Conservation (phyloP, 2,329 filamentous ascomycete species). For the Pseudopyricularia javanii region DNA sequence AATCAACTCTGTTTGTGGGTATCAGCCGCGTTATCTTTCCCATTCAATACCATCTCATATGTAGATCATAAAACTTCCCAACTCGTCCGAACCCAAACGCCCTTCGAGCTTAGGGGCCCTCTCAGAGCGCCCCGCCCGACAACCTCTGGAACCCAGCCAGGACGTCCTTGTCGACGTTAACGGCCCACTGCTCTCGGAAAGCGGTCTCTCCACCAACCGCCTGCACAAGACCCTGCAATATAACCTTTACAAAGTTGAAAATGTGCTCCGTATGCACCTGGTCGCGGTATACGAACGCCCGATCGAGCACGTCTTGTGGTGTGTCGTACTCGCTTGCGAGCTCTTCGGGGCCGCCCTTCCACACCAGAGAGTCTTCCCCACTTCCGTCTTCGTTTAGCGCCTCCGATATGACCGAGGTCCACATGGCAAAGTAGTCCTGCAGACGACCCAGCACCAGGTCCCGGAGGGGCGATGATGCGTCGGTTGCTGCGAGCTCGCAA, state of each 20-base stretch:
- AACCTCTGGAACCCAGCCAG: conserved; percentile 47
- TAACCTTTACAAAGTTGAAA: conserved; percentile 50
- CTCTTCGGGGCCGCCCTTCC: conserved; percentile 20
- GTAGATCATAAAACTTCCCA: too few species aligned
- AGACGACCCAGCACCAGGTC: conserved; percentile 47
- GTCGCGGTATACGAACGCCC: conserved; percentile 44
- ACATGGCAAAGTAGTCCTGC: conserved; percentile 64
- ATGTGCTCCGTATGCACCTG: conserved; percentile 56
- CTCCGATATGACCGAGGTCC: conserved; percentile 58
- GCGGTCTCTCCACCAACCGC: conserved; percentile 49
- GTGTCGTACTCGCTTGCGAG: conserved; percentile 39
- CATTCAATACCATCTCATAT: too few species aligned
- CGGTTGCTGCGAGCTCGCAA: conserved; percentile 43
- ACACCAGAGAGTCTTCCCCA: conserved; percentile 38
- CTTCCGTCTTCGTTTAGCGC: conserved; percentile 47
- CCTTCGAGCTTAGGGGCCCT: too few species aligned
- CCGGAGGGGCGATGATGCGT: conserved; percentile 21
- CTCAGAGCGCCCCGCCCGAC: neutral
- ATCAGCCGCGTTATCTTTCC: too few species aligned
- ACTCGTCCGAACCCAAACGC: too few species aligned
- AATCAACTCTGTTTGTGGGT: too few species aligned
- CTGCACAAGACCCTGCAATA: conserved; percentile 45
- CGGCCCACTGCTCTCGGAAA: conserved; percentile 57
- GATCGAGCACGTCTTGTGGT: conserved; percentile 38
- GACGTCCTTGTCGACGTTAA: conserved; percentile 66